Conservation (phyloP, 345 rosid species). For the Euphorbia lathyris region DNA sequence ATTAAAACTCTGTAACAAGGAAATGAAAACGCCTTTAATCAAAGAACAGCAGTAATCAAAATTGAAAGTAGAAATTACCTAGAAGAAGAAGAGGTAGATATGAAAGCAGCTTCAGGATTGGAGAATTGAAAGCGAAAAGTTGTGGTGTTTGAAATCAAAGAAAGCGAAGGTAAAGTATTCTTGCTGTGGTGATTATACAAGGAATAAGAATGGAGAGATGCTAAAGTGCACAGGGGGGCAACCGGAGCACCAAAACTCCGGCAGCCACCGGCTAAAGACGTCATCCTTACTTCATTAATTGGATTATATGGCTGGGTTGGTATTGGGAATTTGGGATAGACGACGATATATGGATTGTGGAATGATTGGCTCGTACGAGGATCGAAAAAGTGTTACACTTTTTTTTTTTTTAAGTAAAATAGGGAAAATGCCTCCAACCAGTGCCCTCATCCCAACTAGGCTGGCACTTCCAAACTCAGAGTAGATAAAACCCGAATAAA, state of each 20-base stretch:
- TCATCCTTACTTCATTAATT: slow-evolving; percentile 16
- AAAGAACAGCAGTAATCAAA: neutral
- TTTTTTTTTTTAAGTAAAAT: too few species aligned
- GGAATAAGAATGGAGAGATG: slow-evolving; percentile 26
- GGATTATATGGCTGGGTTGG: too few species aligned
- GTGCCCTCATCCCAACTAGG: too few species aligned
- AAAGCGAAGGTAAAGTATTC: slow-evolving; percentile 6
- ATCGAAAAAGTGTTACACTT: too few species aligned
- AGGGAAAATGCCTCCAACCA: too few species aligned
- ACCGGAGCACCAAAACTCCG: slow-evolving; percentile 40
- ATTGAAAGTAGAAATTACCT: slow-evolving; percentile 29
- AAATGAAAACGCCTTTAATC: too few species aligned
- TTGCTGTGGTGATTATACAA: slow-evolving; percentile 11
- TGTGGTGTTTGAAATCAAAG: slow-evolving; percentile 25
- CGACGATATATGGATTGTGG: too few species aligned
- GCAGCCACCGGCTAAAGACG: slow-evolving; percentile 31
- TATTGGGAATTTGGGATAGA: too few species aligned
- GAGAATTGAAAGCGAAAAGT: slow-evolving; percentile 36
- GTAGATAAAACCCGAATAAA: too few species aligned
- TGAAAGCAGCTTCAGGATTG: slow-evolving; percentile 20
- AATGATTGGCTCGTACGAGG: too few species aligned
- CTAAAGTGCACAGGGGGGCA: slow-evolving; percentile 35
- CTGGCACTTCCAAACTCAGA: too few species aligned
- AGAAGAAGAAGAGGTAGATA: slow-evolving; percentile 31
- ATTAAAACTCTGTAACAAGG: neutral